Evolutionary conservation across 2,329 filamentous ascomycete genomes (phyloP), one percentile per base, ranked within the genome.

Genomic region (Hirsutella rhossiliensis): DNA sequence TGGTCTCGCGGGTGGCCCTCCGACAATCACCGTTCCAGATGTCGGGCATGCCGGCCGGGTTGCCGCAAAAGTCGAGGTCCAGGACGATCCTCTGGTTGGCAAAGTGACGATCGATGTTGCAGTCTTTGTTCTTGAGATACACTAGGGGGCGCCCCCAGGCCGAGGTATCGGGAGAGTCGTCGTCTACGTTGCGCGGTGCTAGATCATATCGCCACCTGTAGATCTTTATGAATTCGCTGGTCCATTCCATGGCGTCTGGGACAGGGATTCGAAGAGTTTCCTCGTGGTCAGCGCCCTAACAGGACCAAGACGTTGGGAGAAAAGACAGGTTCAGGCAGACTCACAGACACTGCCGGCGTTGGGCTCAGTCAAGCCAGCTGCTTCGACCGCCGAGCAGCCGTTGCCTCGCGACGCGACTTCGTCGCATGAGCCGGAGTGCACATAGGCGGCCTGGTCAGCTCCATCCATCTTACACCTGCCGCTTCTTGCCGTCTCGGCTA

Each of bases 21-120:
- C 15, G 8, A 3, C 64, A 65, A 13, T 45, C 37, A 32, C 53
- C 41, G 39, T 48, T 47, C 56, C 59, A 65, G 36, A 55, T 47
- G 13, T 48, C 44, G 4, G 46, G 34, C 36, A 54, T 52, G 42
- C 59, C 79, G 1, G 82, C 81, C 67, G 80, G 84, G 53, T 80
- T 75, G 17, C 84, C 85, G 58, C 85, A 90, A 59, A 89, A 82
- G 28, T 80, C 60, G 38, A 84, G 85, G 66, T 87, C 78, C 52
- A 88, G 74, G 44, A 87, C 77, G 47, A 94, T 75, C 53, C 80
- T 75, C 67, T 89, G 75, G 55, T 80, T 67, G 48, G 64, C 66
- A 61, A 92, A 84, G 54, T 75, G 70, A 2, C 59, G 59, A 48
- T 76, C 64, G 50, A 87, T 77, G 50, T 87, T 67, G 62, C 87